These are phyloP conservation scores for Akanthomyces dipterigenus DNA, from an alignment of 2,329 filamentous ascomycete species.

Conservation along the genomic window DNA sequence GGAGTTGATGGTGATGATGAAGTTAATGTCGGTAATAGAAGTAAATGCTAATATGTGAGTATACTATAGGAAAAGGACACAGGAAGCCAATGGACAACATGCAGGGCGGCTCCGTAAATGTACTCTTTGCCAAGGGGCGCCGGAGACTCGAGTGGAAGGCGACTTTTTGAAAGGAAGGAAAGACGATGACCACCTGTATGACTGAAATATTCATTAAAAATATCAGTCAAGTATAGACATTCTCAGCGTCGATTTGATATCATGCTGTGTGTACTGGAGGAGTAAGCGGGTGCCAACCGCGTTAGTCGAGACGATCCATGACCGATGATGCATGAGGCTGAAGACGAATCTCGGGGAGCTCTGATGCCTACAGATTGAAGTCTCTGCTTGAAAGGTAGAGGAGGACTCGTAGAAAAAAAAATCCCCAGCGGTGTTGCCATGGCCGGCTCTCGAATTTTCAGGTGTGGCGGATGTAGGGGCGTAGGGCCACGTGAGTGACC, in stretches of 20 bases:
- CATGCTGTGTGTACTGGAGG: too few relatives aligned
- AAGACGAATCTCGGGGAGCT: too few relatives aligned
- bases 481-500: background rate
- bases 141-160: background rate
- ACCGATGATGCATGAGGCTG: background rate
- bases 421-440: too few relatives aligned
- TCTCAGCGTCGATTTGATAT: background rate
- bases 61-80: background rate
- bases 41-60: background rate
- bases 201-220: background rate
- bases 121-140: background rate
- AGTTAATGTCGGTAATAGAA: background rate
- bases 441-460: background rate
- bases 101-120: background rate
- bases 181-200: too few relatives aligned
- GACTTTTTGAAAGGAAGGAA: too few relatives aligned
- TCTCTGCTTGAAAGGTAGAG: background rate
- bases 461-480: background rate
- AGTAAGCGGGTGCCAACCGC: background rate
- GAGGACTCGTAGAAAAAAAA: background rate
- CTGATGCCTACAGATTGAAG: background rate
- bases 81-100: background rate
- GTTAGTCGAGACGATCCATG: background rate
- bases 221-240: background rate
- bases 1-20: background rate